A percentile compares a stretch with the other conserved stretches of the same genome.
Evolutionary conservation across 2,329 filamentous ascomycete genomes (phyloP).

Genomic region (Scopulariopsis brevicaulis): DNA sequence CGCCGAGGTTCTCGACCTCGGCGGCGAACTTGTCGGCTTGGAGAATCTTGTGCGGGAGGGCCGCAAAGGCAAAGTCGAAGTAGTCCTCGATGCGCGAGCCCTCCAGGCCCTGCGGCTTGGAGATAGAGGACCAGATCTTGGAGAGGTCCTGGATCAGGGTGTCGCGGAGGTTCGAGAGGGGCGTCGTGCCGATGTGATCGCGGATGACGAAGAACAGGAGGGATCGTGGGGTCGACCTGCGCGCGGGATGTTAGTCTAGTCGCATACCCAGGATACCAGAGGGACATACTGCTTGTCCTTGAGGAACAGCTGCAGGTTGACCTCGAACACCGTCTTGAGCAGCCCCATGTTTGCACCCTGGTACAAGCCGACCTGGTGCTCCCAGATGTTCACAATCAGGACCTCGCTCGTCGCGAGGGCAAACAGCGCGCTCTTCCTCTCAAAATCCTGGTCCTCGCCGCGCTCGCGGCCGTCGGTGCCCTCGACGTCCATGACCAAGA

Average conservation of each 20-base stretch:
- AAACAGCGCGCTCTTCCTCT: constrained; percentile 95
- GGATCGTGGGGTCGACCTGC: constrained; percentile 73
- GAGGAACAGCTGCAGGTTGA: constrained; percentile 92
- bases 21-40: constrained; percentile 82
- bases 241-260: neutral
- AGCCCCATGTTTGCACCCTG: constrained; percentile 98
- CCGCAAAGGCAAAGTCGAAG: constrained; percentile 96
- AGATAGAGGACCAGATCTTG: constrained; percentile 86
- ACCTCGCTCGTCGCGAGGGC: constrained; percentile 96
- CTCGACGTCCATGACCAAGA: constrained; percentile 98
- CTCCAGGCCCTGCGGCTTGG: constrained; percentile 83
- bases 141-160: constrained; percentile 84
- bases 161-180: constrained; percentile 77
- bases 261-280: neutral
- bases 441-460: constrained; percentile 97
- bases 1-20: constrained; percentile 70
- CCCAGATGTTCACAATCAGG: constrained; percentile 97
- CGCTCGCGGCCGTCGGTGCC: constrained; percentile 93
- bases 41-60: constrained; percentile 90
- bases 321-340: constrained; percentile 97
- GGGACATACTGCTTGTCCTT: constrained; percentile 72
- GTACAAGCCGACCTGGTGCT: constrained; percentile 95
- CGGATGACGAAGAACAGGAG: constrained; percentile 98
- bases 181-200: constrained; percentile 88
- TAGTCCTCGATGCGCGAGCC: constrained; percentile 88